Evolutionary conservation across 2,329 filamentous ascomycete species (phyloP).

Genomic region (Aspergillus felis): DNA sequence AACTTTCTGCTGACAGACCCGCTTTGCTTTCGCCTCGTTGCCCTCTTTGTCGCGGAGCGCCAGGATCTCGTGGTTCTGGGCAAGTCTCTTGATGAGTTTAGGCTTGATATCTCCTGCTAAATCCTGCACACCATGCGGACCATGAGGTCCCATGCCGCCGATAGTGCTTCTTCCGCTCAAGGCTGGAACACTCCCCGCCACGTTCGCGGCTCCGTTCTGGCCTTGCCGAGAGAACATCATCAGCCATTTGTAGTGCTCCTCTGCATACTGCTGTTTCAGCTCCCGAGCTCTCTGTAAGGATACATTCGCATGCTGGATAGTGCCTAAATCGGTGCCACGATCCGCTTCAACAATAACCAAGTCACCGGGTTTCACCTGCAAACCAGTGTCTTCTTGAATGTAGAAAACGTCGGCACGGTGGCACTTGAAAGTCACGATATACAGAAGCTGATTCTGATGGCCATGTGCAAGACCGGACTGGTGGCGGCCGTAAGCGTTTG

Average conservation of each 20-base stretch:
- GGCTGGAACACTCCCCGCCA: constrained; percentile 57
- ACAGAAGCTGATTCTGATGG: constrained; percentile 47
- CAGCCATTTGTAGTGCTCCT: constrained; percentile 96
- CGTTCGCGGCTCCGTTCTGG: constrained; percentile 41
- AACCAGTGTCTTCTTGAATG: constrained; percentile 89
- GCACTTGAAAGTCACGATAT: constrained; percentile 95
- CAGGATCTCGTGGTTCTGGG: constrained; percentile 85
- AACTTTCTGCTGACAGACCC: constrained; percentile 94
- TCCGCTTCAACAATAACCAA: constrained; percentile 97
- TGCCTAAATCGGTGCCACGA: constrained; percentile 90
- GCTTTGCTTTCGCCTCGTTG: constrained; percentile 94
- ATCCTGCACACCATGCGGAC: constrained; percentile 69
- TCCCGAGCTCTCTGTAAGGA: constrained; percentile 85
- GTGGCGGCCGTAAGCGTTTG: constrained; percentile 36
- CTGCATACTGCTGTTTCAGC: constrained; percentile 82
- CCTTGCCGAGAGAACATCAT: constrained; percentile 95
- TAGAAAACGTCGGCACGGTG: constrained; percentile 94
- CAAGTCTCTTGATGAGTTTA: constrained; percentile 93
- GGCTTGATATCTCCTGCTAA: constrained; percentile 77
- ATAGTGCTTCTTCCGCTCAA: constrained; percentile 66
- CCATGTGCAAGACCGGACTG: constrained; percentile 33
- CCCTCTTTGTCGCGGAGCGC: constrained; percentile 92
- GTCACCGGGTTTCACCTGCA: constrained; percentile 86
- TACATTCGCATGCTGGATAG: constrained; percentile 82
- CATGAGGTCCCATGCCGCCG: constrained; percentile 73